A percentile compares a stretch with the other conserved stretches of the same genome.
Evolutionary conservation across 805 yeast species (phyloP).

Genomic region (Candida lessepsii): DNA sequence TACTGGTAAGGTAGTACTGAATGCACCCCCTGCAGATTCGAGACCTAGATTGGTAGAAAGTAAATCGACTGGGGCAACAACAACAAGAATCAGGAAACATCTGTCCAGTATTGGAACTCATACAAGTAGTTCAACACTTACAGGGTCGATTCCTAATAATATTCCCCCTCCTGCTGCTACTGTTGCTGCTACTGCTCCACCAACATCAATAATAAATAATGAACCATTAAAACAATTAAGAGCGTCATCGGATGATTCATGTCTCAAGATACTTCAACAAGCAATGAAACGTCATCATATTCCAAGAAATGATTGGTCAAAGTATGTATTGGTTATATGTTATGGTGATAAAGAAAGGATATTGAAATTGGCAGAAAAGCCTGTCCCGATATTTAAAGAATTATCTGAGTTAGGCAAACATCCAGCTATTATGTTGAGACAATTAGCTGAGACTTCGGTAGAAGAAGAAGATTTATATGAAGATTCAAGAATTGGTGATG

Average conservation of each 20-base stretch:
- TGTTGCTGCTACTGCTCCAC: constrained; percentile 2
- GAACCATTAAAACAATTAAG: constrained; percentile 83
- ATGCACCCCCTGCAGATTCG: constrained; percentile 3
- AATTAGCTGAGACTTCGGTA: constrained; percentile 49
- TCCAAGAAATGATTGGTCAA: constrained; percentile 77
- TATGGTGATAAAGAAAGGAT: constrained; percentile 89
- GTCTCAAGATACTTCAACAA: constrained; percentile 80
- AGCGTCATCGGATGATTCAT: constrained; percentile 88
- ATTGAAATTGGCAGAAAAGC: constrained; percentile 80
- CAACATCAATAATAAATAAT: constrained; percentile 17
- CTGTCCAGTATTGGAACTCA: constrained; percentile 9
- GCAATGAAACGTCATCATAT: constrained; percentile 86
- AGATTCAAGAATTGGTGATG: constrained; percentile 41
- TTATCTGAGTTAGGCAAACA: constrained; percentile 80
- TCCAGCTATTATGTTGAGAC: constrained; percentile 91
- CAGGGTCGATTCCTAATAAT: constrained; percentile 6
- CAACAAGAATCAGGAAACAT: constrained; percentile 19
- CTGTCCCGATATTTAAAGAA: constrained; percentile 81
- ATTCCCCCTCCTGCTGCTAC: constrained; percentile 19
- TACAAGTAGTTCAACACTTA: constrained; percentile 2
- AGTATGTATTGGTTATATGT: constrained; percentile 84
- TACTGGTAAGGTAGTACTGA: constrained; percentile 36
- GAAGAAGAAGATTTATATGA: constrained; percentile 28
- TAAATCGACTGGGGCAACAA: constrained; percentile 22
- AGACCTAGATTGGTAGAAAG: constrained; percentile 27